Base-by-base conservation (phyloP, 148 eudicot species). In the Vaccinium corymbosum region DNA sequence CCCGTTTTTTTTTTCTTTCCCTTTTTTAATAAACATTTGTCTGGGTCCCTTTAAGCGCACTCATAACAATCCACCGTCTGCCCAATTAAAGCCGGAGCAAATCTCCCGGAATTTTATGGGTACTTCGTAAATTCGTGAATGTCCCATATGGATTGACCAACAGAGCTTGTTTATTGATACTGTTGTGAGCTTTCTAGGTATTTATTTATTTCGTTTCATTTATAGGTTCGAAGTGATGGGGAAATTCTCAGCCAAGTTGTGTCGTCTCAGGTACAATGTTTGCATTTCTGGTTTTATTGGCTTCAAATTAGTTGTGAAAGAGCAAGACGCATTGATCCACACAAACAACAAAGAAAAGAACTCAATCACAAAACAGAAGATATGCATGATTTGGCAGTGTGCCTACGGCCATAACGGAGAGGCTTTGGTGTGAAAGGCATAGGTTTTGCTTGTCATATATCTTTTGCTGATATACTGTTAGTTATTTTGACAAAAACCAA, bases 211-310 rank as follows among this genome's bases (percentile, higher is more conserved):
- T 9, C 4, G 50, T 72, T 72, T 32, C 10, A 51, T 73, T 83
- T 85, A 80, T 82, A 96, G 98, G 98, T 96, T 78, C 86, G 93
- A 83, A 85, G 98, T 82, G 88, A 93, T 89, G 98, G 99, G 76
- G 97, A 94, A 82, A 93, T 97, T 86, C 94, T 97, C 68, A 97
- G 99, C 91, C 98, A 97, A 89, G 97, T 97, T 74, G 95, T 94
- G 84, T 90, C 95, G 78, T 93, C 98, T 81, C 98, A 95, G 99
- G 99, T 96, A 91, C 46, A 52, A 42, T 77, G 46, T n/a, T 72
- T 79, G 66, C 35, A 32, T 55, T 25, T 22, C 22, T 4, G 15
- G 57, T n/a, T 76, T 49, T 50, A 48, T 46, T 14, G 53, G 9
- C 1, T 9, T 75, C 29, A 42, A 42, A 42, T 42, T 42, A 7